Conservation (phyloP, 1,284 basidiomycete genomes). For the Salmacisia buchloeana region DNA sequence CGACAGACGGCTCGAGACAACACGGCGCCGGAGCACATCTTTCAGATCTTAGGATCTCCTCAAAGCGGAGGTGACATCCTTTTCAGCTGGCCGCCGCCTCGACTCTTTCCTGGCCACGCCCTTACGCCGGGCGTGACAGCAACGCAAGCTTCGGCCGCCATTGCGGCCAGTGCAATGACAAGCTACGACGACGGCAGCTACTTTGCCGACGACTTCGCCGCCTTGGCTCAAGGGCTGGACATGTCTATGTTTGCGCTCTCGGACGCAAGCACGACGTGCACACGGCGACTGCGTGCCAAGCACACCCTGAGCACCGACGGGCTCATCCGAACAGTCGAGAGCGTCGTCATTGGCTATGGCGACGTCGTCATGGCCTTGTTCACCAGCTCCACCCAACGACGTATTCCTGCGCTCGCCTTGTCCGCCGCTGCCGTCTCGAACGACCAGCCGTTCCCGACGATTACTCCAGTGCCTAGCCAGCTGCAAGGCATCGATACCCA, state of each 20-base stretch:
- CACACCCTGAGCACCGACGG: conserved; percentile 64
- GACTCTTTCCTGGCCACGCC: conserved; percentile 21
- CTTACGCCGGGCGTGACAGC: background rate
- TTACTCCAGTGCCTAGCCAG: background rate
- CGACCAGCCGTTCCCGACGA: background rate
- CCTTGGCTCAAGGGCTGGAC: conserved; percentile 69
- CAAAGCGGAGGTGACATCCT: conserved; percentile 61
- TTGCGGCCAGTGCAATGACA: conserved; percentile 17
- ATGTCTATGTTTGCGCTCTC: conserved; percentile 53
- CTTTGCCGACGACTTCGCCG: conserved; percentile 72
- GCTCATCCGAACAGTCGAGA: conserved; percentile 64
- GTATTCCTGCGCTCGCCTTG: background rate
- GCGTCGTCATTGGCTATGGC: conserved; percentile 91
- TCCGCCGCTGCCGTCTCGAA: background rate
- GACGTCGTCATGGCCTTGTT: conserved; percentile 56
- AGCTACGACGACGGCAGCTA: conserved; percentile 59
- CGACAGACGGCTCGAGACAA: background rate
- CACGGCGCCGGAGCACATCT: conserved; percentile 58
- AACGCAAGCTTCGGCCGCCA: background rate
- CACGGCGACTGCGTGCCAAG: conserved; percentile 76
- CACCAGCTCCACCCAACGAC: conserved; percentile 35
- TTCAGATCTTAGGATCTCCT: conserved; percentile 66
- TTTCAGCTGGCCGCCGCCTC: conserved; percentile 74
- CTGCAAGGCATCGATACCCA: background rate
- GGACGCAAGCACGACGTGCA: conserved; percentile 84